phyloP scores from a whole-genome alignment of 208 protist genomes.

The Trypanosoma caninum region DNA sequence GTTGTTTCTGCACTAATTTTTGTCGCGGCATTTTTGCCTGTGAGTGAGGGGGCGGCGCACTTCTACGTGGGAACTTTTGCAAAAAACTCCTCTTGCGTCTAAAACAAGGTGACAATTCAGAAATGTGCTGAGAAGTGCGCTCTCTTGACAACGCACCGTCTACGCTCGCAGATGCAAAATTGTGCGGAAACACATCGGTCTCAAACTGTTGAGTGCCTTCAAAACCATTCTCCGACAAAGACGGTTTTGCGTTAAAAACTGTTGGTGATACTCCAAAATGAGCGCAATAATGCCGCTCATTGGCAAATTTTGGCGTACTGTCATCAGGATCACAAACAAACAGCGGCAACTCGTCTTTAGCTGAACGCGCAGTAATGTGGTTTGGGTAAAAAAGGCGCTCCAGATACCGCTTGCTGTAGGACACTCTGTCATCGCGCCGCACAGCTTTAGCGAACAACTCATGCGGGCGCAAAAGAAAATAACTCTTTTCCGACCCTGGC shows the following conservation, averaged over 20 bases:
- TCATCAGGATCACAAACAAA: too few species aligned
- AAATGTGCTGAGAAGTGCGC: too few species aligned
- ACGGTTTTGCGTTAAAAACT: background rate
- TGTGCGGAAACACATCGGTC: background rate
- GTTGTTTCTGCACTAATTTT: background rate
- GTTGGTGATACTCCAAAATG: background rate
- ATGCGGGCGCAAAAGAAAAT: too few species aligned
- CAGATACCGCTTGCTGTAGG: conserved; percentile 46
- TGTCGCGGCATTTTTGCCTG: background rate
- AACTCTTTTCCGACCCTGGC: too few species aligned
- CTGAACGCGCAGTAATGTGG: background rate
- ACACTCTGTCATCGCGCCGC: background rate
- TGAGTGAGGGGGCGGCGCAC: background rate
- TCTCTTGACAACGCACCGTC: too few species aligned
- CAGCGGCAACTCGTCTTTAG: background rate
- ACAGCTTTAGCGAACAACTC: conserved; percentile 13
- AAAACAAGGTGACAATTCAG: too few species aligned
- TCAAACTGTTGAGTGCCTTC: background rate
- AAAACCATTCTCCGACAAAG: background rate
- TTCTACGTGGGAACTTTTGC: too few species aligned
- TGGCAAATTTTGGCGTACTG: background rate
- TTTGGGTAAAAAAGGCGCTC: conserved; percentile 39
- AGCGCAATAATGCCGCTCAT: conserved; percentile 13
- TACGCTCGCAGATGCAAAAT: too few species aligned
- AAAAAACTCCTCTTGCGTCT: too few species aligned